Base-by-base conservation (phyloP, 1,284 basidiomycete species). In the Ceratobasidium sp. region DNA sequence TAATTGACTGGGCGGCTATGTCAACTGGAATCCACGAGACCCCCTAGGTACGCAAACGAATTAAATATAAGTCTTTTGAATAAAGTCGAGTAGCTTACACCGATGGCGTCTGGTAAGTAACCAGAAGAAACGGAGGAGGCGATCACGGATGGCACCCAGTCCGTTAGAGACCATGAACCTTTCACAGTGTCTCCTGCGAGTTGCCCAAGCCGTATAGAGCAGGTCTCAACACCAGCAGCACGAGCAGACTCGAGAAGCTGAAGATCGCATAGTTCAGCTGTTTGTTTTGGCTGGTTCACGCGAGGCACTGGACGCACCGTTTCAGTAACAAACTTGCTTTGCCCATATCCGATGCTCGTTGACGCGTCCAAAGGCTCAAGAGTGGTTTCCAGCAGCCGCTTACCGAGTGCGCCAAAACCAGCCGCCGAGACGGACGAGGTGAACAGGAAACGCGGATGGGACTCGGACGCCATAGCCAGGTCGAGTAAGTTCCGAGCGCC, bases 21-120 rank as follows among this genome's bases (percentile, higher is more conserved):
- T 83, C 76, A 33, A 81, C 72, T 11, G 82, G 81, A n/a, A 84
- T 66, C 81, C 83, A 84, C 0, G 81, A 80, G 27, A 81, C 78
- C 9, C 59, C 53, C 80, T 80, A 31, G n/a, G n/a, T n/a, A n/a
- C n/a, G n/a, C n/a, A n/a, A 41, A 41, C 27, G 31, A 57, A 51
- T 51, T 8, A 29, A 22, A 9, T 31, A 27, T n/a, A 11, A 36
- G 8, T 27, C 44, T 33, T 33, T 8, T 9, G 24, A 31, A 53
- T 4, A 7, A 2, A 24, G 24, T 17, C 11, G 17, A 57, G 29
- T 19, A 17, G 50, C 24, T 51, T 24, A 51, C 50, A 5, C 50
- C 50, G 15, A n/a, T 51, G 4, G 50, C 24, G 19, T 19, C 50
- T n/a, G 50, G 50, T 6, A 51, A 17, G 50, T 24, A 51, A 19